These are phyloP conservation scores for Corylus heterophylla DNA, from an alignment of 306 rosid species.

Conservation along the genomic window DNA sequence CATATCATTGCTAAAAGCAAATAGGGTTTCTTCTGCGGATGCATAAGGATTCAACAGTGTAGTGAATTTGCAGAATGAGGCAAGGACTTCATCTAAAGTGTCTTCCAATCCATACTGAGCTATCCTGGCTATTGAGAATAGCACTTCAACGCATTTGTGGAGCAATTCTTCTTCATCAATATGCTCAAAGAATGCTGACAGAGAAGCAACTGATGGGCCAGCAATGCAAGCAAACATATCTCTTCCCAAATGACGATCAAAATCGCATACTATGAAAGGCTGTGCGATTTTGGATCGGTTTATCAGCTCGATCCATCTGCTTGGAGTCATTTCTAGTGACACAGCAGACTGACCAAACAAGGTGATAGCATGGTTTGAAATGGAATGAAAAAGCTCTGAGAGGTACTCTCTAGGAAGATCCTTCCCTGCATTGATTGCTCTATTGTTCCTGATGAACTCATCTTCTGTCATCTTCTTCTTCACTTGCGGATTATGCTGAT, in stretches of 20 bases:
- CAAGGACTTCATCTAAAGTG: constrained; percentile 81
- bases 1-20: constrained; percentile 73
- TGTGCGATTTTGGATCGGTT: constrained; percentile 53
- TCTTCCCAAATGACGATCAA: constrained; percentile 64
- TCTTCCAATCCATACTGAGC: constrained; percentile 85
- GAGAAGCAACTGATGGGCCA: constrained; percentile 83
- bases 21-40: constrained; percentile 84
- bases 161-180: constrained; percentile 86
- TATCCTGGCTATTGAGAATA: constrained; percentile 77
- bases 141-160: constrained; percentile 87
- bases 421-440: constrained; percentile 83
- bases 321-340: constrained; percentile 68
- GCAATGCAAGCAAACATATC: constrained; percentile 95
- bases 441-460: constrained; percentile 83
- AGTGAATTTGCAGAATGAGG: constrained; percentile 80
- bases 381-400: constrained; percentile 78
- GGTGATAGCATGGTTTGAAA: constrained; percentile 58
- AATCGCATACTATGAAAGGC: constrained; percentile 46
- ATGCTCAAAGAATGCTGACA: constrained; percentile 80
- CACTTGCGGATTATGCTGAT: constrained; percentile 95
- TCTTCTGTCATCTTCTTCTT: constrained; percentile 96
- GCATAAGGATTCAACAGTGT: constrained; percentile 90
- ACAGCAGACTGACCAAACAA: constrained; percentile 42
- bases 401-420: constrained; percentile 90
- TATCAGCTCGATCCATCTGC: constrained; percentile 81